Base-by-base conservation (phyloP, 2,329 filamentous ascomycete genomes). In the Xylaria digitata region DNA sequence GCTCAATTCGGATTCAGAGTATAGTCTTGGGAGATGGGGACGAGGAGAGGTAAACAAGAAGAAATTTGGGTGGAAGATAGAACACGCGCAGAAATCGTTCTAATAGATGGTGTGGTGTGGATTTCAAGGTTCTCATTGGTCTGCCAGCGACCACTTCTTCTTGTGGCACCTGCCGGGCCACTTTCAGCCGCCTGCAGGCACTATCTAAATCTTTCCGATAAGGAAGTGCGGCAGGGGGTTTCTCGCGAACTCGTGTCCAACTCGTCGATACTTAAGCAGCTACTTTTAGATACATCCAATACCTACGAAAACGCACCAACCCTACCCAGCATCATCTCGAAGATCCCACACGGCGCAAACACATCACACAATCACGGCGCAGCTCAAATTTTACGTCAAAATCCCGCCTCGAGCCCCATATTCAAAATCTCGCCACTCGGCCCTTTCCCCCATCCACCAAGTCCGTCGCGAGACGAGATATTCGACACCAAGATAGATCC, bases 401-500 rank as follows among this genome's bases (percentile, higher is more conserved):
- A 32, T 46, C 6, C 15, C 17, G 13, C 9, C 4, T 17, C 17
- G 30, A 43, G 23, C 26, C 9, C 1, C 8, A 1, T n/a, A 23
- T 11, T 23, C 8, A 13, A 23, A 42, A 13, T 34, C 13, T 54
- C 17, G 49, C 21, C 32, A 15, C 55, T 49, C 49, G 26, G 40
- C 37, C 23, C n/a, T 13, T 26, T 2, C 37, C 30, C n/a, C 50
- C 21, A 8, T n/a, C 11, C 32, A 43, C 34, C 2, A 26, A 55
- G 45, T 49, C 43, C 34, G 15, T 45, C 53, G 48, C 49, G 30
- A 23, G 43, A 65, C 60, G 43, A 65, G 52, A 52, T 56, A 37
- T 21, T 37, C 57, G 30, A 58, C 52, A 30, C 32, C 43, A 34
- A 62, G 5, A 62, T 34, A 60, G 21, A 46, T 82, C 70, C 77